Base-by-base conservation (phyloP, 176 grass and related monocot species). In the Metroxylon sagu region DNA sequence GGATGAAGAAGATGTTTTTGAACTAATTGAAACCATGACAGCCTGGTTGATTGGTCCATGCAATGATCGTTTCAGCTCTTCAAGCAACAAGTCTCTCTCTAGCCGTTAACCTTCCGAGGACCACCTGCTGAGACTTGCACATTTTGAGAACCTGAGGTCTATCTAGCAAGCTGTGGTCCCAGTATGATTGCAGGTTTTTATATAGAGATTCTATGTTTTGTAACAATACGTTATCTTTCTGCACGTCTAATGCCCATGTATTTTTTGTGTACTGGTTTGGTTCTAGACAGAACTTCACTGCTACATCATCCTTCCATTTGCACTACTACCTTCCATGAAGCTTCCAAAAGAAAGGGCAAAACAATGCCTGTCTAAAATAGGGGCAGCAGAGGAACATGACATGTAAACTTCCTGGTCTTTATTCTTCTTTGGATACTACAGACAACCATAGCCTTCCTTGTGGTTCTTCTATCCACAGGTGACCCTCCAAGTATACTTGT, bases 21-120 rank as follows among this genome's bases (percentile, higher is more conserved):
- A 52, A 52, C 14, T 65, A 49, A 65, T 63, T 16, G 27, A 51
- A 52, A 18, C 25, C 12, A 52, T 52, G 62, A 65, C 62, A 65
- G 23, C 62, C 21, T 52, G 62, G 43, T 65, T 1, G 21, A 52
- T 28, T 5, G 39, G 26, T 52, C 4, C 18, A 19, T 25, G 10
- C 43, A 5, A 12, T 23, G n/a, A 8, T 63, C 18, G 17, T 25
- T 19, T 8, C 31, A 48, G 25, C 61, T 35, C 31, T 16, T 5
- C 39, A 21, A 49, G 18, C 10, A 14, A 62, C 10, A 14, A 23
- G 18, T 65, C 4, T 52, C 3, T 27, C 25, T 43, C 5, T 12
- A n/a, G 16, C 19, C 26, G 25, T 49, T 62, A 6, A 49, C 18
- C 6, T 14, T 49, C 31, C 25, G 23, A 25, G 60, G 60, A 23